Evolutionary conservation across 306 rosid species (phyloP), one percentile per base, ranked within the genome.

Genomic region (Quercus parvula): DNA sequence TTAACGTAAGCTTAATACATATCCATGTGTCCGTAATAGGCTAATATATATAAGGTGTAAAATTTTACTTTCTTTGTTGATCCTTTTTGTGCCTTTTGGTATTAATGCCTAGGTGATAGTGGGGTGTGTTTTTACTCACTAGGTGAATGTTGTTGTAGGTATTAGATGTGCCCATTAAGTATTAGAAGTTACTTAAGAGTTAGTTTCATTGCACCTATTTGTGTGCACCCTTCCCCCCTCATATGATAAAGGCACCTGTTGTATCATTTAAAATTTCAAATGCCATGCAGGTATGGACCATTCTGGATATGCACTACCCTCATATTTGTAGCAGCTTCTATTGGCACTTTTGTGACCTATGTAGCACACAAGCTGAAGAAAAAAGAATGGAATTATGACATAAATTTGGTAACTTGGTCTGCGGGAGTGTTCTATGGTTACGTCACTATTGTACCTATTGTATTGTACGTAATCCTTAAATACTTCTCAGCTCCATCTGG

Each of bases 281-380:
- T 81, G n/a, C 30, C 77, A 20, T 74, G 66, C 90, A 95, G 99
- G 87, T 94, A 94, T 56, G 99, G 99, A 64, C 99, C 99, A 62
- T 94, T 94, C 87, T 94, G 99, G 99, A 92, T 94, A 81, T 94
- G 99, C 83, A 92, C 97, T 46, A 94, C 99, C 64, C 88, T 92
- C 75, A 94, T 94, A 80, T 94, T 94, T 80, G 94, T 92, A 18
- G 99, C 99, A 49, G 99, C 97, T 80, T 84, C 99, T 24, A 95
- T 95, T 46, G 96, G 99, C 77, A 91, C 99, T 69, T 90, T 95
- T 76, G 97, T 91, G 81, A 95, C 99, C 75, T 95, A 92, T 78
- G 6, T 95, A 77, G 90, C 99, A 4, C 97, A 95, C 92, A 95
- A 90, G 83, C 76, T 95, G 84, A 81, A 91, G 82, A 76, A 89